These are phyloP conservation scores for Papiliotrema flavescens DNA, from an alignment of 1,284 basidiomycete species.

Conservation along the genomic window DNA sequence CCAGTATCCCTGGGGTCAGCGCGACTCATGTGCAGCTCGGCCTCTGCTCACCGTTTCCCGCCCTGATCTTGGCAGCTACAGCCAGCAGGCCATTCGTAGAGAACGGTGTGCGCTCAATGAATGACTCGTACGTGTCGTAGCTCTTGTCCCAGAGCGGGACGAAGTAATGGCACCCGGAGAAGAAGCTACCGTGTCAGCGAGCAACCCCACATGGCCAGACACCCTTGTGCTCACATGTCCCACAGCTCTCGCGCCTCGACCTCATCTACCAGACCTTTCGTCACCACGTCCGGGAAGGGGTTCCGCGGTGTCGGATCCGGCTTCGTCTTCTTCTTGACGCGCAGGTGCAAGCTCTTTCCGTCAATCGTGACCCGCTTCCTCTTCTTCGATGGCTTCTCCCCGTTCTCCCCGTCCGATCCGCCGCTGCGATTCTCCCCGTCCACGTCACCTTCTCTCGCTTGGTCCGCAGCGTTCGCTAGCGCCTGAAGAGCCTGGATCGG, in stretches of 20 bases:
- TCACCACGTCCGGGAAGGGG: conserved; percentile 49
- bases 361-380: conserved; percentile 36
- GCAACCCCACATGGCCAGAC: too few species aligned
- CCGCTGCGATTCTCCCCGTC: conserved; percentile 7
- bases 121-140: conserved; percentile 85
- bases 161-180: conserved; percentile 90
- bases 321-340: conserved; percentile 79
- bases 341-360: conserved; percentile 42
- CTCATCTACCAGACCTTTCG: conserved; percentile 66
- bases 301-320: conserved; percentile 79
- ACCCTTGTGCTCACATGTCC: conserved; percentile 60
- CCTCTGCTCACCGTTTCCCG: conserved; percentile 62
- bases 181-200: conserved; percentile 62
- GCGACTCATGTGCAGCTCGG: neutral
- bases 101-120: conserved; percentile 86
- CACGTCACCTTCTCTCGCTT: conserved; percentile 59
- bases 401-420: conserved; percentile 2
- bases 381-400: conserved; percentile 18
- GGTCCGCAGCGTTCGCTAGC: conserved; percentile 86
- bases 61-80: conserved; percentile 83
- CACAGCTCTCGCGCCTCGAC: conserved; percentile 78
- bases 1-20: conserved; percentile 54
- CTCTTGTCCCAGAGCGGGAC: conserved; percentile 85
- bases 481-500: conserved; percentile 91
- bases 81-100: conserved; percentile 69